Conservation (phyloP, 768 basidiomycete species). For the Xerocomellus chrysenteron region DNA sequence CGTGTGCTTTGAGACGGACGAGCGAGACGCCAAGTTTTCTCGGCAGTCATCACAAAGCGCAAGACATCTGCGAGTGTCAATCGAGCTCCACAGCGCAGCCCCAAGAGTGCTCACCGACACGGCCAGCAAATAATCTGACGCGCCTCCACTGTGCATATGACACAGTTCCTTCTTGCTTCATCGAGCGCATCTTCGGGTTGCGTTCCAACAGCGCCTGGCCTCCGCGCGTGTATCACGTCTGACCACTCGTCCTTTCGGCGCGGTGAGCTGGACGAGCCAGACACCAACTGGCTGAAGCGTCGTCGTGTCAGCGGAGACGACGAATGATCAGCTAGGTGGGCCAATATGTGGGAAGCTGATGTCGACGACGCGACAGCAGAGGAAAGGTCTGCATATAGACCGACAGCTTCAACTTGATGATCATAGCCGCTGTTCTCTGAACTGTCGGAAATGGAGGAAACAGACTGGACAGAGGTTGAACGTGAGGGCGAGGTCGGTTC, state of each 20-base stretch:
- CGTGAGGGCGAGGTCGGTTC: slow-evolving; percentile 23
- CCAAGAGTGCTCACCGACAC: slow-evolving; percentile 55
- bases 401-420: slow-evolving; percentile 41
- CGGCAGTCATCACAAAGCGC: slow-evolving; percentile 55
- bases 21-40: slow-evolving; percentile 50
- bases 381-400: slow-evolving; percentile 57
- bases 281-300: slow-evolving; percentile 42
- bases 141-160: slow-evolving; percentile 67
- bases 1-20: slow-evolving; percentile 46
- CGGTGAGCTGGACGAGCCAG: slow-evolving; percentile 10
- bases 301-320: slow-evolving; percentile 49
- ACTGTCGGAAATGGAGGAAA: slow-evolving; percentile 27
- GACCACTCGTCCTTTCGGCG: slow-evolving; percentile 26
- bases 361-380: slow-evolving; percentile 31
- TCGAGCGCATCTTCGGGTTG: slow-evolving; percentile 26
- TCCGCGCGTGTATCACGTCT: slow-evolving; percentile 30
- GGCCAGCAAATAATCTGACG: slow-evolving; percentile 82
- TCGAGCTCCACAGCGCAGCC: background rate
- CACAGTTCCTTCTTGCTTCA: slow-evolving; percentile 49
- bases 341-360: slow-evolving; percentile 48
- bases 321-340: slow-evolving; percentile 48
- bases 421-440: slow-evolving; percentile 33
- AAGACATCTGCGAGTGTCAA: slow-evolving; percentile 39
- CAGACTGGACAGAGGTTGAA: slow-evolving; percentile 19
- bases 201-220: slow-evolving; percentile 11